Conservation (phyloP, 1,139 yeast genomes). For the Magnusiomyces suaveolens region DNA sequence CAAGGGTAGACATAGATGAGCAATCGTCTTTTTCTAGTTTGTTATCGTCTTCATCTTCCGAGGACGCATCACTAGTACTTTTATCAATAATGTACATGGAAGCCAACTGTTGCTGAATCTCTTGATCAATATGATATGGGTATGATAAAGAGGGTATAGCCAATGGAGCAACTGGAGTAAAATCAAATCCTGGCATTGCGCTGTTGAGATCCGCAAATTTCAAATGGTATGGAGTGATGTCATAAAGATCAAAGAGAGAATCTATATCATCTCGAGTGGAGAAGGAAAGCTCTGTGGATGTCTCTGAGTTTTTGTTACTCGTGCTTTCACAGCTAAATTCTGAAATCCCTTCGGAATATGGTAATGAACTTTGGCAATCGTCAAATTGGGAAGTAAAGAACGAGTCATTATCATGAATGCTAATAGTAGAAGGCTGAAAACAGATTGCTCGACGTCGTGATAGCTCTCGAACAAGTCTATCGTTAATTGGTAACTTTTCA, state of each 20-base stretch:
- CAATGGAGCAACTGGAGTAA: not conserved
- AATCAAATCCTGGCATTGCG: not conserved
- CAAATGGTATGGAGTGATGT: not conserved
- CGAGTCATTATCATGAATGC: too few species aligned
- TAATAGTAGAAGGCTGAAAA: not conserved
- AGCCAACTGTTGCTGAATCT: not conserved
- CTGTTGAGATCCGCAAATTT: not conserved
- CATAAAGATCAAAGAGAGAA: not conserved
- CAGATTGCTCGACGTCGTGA: not conserved
- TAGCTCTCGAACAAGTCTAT: not conserved
- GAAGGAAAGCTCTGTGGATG: not conserved
- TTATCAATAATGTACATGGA: too few species aligned
- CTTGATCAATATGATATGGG: not conserved
- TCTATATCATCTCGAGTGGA: not conserved
- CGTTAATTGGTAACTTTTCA: not conserved
- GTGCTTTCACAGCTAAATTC: too few species aligned
- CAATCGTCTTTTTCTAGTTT: too few species aligned
- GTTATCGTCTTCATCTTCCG: too few species aligned
- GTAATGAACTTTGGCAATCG: too few species aligned
- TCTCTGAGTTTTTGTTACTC: not conserved
- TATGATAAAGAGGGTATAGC: not conserved
- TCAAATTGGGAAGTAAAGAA: too few species aligned
- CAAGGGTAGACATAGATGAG: too few species aligned
- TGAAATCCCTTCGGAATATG: too few species aligned
- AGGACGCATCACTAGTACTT: too few species aligned